These are phyloP conservation scores for Phytophthora ohioensis DNA, from an alignment of 352 stramenopile species.

Conservation along the genomic window DNA sequence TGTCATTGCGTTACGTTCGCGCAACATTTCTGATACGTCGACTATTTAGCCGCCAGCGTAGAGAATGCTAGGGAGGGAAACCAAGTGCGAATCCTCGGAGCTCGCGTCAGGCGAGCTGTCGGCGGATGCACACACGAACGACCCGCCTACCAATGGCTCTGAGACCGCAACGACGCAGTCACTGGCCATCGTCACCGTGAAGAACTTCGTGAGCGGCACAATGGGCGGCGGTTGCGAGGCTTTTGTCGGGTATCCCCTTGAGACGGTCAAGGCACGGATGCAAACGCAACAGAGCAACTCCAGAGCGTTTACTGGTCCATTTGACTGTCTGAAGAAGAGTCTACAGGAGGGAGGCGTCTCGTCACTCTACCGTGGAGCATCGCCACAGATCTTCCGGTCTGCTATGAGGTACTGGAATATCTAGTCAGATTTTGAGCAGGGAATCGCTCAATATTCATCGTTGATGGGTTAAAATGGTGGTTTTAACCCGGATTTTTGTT, in stretches of 20 bases:
- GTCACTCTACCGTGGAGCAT: constrained; percentile 74
- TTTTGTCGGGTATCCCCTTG: constrained; percentile 70
- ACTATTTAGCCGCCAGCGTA: no score
- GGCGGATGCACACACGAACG: constrained; percentile 15
- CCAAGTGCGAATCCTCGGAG: constrained; percentile 36
- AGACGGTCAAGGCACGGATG: constrained; percentile 77
- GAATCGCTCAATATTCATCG: constrained; percentile 7
- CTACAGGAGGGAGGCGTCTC: constrained; percentile 56
- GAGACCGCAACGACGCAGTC: constrained; percentile 38
- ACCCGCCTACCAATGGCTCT: background rate
- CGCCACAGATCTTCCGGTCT: constrained; percentile 75
- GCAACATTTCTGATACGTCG: background rate
- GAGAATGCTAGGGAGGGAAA: constrained; percentile 15
- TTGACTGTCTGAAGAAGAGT: constrained; percentile 70
- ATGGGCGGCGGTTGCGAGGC: constrained; percentile 68
- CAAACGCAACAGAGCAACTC: constrained; percentile 60
- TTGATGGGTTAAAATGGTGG: background rate
- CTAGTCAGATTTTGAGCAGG: constrained; percentile 17
- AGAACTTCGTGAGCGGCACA: constrained; percentile 72
- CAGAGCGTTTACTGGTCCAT: constrained; percentile 45
- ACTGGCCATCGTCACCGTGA: constrained; percentile 57
- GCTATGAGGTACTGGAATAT: constrained; percentile 58
- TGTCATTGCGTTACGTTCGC: background rate
- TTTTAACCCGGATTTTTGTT: constrained; percentile 12
- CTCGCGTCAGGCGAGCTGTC: constrained; percentile 34